A percentile compares a stretch with the other conserved stretches of the same genome.
phyloP scores from a whole-genome alignment of 805 yeast species.

The Candida schatavii region DNA sequence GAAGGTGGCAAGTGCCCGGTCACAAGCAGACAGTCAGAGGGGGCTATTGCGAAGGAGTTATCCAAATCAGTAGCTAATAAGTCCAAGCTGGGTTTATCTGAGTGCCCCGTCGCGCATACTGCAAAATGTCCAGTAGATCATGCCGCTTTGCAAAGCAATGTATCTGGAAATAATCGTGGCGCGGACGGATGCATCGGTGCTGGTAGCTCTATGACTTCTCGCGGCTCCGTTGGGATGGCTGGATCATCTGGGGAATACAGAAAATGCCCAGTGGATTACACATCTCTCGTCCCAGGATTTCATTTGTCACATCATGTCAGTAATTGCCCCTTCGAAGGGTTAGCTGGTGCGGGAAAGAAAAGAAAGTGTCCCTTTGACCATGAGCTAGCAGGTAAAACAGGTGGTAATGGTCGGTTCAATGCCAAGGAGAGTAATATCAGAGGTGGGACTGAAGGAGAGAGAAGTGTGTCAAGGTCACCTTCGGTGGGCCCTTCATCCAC shows the following conservation, averaged over 20 bases:
- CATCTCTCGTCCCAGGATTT: neutral
- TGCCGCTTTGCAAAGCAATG: neutral
- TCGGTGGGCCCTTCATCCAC: neutral
- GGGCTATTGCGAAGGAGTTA: neutral
- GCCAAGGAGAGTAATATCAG: conserved; percentile 3
- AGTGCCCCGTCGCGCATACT: neutral
- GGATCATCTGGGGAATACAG: no score
- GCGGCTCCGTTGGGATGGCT: neutral
- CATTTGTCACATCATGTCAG: neutral
- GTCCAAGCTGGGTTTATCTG: no score
- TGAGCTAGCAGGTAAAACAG: conserved; percentile 5
- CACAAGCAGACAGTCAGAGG: conserved; percentile 3
- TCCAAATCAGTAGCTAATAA: conserved; percentile 1
- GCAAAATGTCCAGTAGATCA: conserved; percentile 9
- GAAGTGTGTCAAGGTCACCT: neutral
- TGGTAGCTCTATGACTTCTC: neutral
- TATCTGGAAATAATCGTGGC: neutral
- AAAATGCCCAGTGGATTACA: conserved; percentile 4
- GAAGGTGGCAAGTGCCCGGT: conserved; percentile 17
- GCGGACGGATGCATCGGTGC: no score
- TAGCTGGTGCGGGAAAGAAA: conserved; percentile 9
- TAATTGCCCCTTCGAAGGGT: neutral
- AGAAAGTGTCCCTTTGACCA: conserved; percentile 36
- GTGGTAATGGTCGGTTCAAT: neutral
- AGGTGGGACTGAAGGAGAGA: neutral